Evolutionary conservation across 2,329 filamentous ascomycete genomes (phyloP), one percentile per base, ranked within the genome.

Genomic region (Alternaria sp.): DNA sequence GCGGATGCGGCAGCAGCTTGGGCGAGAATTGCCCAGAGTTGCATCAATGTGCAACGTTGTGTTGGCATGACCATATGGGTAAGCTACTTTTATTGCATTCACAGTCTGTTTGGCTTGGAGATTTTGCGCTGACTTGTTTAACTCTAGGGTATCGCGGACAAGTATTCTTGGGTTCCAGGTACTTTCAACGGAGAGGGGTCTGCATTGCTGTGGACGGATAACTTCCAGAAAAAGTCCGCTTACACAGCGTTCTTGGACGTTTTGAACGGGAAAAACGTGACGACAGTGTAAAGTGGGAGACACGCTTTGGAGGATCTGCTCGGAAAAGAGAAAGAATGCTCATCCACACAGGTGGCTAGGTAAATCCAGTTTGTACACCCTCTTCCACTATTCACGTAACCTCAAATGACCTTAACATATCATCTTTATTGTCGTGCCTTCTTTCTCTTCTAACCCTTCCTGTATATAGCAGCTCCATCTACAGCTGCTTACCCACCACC

Each of bases 31-130:
- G 74, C 76, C 20, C 65, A 72, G 43, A 73, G 73, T 6, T 79
- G 78, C 57, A 67, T 77, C 9, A 69, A 74, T 39, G 72, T 76
- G 7, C 48, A 69, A 22, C 54, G 71, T 38, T 80, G 78, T 56
- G 71, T 79, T 22, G 78, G 76, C 18, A 72, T 80, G 20, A 79
- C 76, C 0, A 59, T 76, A 46, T 91, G 88, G 78, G 81, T 72
- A 64, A 34, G 68, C 61, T n/a, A 16, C 9, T 16, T 16, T 11
- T 39, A 5, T 26, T 36, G 11, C n/a, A 16, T 16, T 24, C 3
- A 28, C 9, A 16, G 18, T 38, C 6, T 39, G 30, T 3, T 47
- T 53, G 16, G 48, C 52, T 60, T 46, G 61, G 5, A 22, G 7
- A 24, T 5, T 8, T 6, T 36, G 6, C 38, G 38, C 48, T 58